These are phyloP conservation scores for Euphorbia celastroides DNA, from an alignment of 441 rosid species.

Conservation along the genomic window DNA sequence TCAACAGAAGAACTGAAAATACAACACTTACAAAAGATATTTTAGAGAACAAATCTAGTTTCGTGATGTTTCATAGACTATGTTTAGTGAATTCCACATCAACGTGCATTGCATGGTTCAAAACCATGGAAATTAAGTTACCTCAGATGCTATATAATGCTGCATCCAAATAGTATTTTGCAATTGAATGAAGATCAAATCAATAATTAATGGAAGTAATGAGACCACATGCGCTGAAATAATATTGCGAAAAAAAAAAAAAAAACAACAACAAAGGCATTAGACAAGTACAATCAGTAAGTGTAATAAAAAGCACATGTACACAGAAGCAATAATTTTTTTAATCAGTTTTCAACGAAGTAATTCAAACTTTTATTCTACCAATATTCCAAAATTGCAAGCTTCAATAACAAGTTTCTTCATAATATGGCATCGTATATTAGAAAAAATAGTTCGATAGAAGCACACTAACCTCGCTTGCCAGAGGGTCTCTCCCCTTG, in stretches of 20 bases:
- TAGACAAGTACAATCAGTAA: too few relatives aligned
- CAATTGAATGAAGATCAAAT: not conserved
- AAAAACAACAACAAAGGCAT: too few relatives aligned
- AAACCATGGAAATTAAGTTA: not conserved
- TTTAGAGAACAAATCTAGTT: not conserved
- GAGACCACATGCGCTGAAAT: not conserved
- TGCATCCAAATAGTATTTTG: not conserved
- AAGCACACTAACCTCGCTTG: conserved; percentile 71
- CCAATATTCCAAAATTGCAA: not conserved
- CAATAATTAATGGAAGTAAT: not conserved
- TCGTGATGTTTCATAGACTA: not conserved
- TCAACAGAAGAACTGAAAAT: not conserved
- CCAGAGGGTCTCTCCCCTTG: conserved; percentile 87
- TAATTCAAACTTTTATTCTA: not conserved
- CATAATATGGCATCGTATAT: conserved; percentile 1
- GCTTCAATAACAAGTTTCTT: not conserved
- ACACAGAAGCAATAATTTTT: not conserved
- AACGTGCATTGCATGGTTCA: not conserved
- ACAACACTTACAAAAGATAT: not conserved
- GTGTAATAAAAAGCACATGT: too few relatives aligned
- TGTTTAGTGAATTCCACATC: not conserved
- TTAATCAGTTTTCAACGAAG: not conserved
- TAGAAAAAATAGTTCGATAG: not conserved
- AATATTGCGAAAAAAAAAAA: not conserved
- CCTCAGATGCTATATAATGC: not conserved